Percentiles rank a stretch among this genome's conserved stretches.
These are phyloP conservation scores for Pseudozyma tsukubaensis DNA, from an alignment of 1,284 basidiomycete species.

Conservation along the genomic window DNA sequence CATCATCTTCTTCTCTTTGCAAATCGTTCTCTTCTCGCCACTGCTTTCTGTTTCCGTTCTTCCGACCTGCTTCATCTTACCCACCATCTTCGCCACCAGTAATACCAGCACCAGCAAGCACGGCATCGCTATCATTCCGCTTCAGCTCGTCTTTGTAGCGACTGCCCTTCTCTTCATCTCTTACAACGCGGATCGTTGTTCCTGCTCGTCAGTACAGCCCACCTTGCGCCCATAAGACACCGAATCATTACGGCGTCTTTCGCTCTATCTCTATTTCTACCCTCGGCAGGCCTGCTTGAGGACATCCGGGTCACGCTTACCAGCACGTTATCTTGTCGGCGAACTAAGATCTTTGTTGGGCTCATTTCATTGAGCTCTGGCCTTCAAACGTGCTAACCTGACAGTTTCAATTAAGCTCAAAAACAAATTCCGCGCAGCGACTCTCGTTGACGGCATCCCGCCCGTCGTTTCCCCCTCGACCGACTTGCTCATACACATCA, in stretches of 20 bases:
- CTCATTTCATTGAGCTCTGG: not conserved
- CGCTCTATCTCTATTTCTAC: too few relatives aligned
- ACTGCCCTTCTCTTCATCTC: too few relatives aligned
- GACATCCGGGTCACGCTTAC: not conserved
- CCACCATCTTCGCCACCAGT: conserved; percentile 5
- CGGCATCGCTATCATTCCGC: too few relatives aligned
- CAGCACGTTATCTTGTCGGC: not conserved
- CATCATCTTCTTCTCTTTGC: not conserved
- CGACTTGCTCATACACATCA: not conserved
- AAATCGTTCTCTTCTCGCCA: not conserved
- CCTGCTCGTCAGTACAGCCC: too few relatives aligned
- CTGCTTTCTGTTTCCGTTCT: too few relatives aligned
- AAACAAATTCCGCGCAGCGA: conserved; percentile 1
- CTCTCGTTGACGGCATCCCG: conserved; percentile 1
- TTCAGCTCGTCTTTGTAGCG: too few relatives aligned
- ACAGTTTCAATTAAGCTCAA: conserved; percentile 8
- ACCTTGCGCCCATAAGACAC: too few relatives aligned
- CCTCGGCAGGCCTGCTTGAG: too few relatives aligned
- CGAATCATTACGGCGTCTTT: too few relatives aligned
- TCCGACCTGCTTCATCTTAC: conserved; percentile 5
- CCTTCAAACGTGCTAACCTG: too few relatives aligned
- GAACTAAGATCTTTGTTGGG: not conserved
- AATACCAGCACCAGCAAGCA: not conserved
- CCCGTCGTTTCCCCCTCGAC: not conserved
- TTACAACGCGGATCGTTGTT: too few relatives aligned